Base-by-base conservation (phyloP, 306 rosid genomes). In the Luffa aegyptiaca region DNA sequence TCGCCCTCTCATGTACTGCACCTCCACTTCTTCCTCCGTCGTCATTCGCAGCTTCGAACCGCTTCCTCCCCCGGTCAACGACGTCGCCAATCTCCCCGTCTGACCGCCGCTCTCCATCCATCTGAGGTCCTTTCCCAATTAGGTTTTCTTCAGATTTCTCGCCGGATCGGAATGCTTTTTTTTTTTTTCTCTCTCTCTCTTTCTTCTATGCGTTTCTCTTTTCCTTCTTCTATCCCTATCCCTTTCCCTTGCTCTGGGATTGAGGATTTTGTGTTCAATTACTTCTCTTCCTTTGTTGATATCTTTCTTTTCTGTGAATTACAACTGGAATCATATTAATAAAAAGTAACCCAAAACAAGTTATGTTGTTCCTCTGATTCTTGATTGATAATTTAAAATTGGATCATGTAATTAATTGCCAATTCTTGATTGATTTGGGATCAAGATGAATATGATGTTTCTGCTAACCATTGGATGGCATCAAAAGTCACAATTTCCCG, bases 21-120 rank as follows among this genome's bases (percentile, higher is more conserved):
- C 45, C 35, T 80, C 90, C 51, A 39, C 78, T 17, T 80, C 90
- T 59, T 64, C 86, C 66, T 84, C 90, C 79, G 64, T 75, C 79
- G 66, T 79, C 80, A 80, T 84, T 31, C 58, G 81, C 55, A 81
- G 76, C 76, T 71, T 71, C 57, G 57, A 89, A 8, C 83, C 69
- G 53, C 88, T 78, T 55, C 75, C 37, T 10, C 72, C 88, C 11
- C 61, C 85, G 42, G 76, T 13, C 41, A 85, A 83, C 83, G 87
- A 83, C 83, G 86, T 83, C 86, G 88, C 55, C 26, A 85, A 77
- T 64, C 87, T 86, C 80, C 90, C 91, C 20, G 84, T 86, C 77
- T 89, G 85, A 88, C 2, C 41, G 56, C 3, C n/a, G 6, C 10
- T 18, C 51, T 21, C 56, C 10, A 5, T 20, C 57, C 20, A 46